These are phyloP conservation scores for Hymenochaete sp. DNA, from an alignment of 1,284 basidiomycete genomes.

Conservation along the genomic window DNA sequence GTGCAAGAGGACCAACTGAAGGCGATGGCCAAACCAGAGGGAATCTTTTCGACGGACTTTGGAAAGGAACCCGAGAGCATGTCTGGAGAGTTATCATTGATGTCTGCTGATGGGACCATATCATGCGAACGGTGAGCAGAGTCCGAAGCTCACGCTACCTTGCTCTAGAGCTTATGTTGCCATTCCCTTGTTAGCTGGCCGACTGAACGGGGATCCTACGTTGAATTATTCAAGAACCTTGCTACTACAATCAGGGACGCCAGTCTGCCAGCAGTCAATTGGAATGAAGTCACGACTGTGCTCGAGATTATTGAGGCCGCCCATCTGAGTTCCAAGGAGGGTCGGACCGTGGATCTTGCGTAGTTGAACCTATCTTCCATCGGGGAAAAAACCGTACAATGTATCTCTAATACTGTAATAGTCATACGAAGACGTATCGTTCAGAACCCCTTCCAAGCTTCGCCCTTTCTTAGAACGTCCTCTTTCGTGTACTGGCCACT, in stretches of 20 bases:
- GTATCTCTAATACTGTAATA: too few relatives aligned
- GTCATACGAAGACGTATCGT: too few relatives aligned
- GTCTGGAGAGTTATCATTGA: conserved; percentile 51
- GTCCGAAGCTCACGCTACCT: neutral
- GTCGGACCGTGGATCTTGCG: conserved; percentile 34
- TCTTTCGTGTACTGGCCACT: conserved; percentile 33
- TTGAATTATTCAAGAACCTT: conserved; percentile 56
- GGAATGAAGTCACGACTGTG: conserved; percentile 58
- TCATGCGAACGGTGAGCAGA: conserved; percentile 39
- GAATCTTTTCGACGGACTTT: conserved; percentile 38
- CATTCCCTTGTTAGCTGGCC: conserved; percentile 43
- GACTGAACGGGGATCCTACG: conserved; percentile 53
- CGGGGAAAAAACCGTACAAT: neutral
- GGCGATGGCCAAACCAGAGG: conserved; percentile 39
- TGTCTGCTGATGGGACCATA: conserved; percentile 38
- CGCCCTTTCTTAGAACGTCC: conserved; percentile 27
- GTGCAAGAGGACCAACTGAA: conserved; percentile 68
- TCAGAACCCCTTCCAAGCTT: too few relatives aligned
- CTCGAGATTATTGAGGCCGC: conserved; percentile 71
- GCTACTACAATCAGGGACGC: conserved; percentile 51
- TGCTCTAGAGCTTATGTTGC: too few relatives aligned
- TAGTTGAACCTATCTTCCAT: too few relatives aligned
- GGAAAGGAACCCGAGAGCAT: conserved; percentile 52
- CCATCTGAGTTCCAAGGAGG: conserved; percentile 53
- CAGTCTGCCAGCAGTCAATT: conserved; percentile 51